Base-by-base conservation (phyloP, 306 rosid genomes). In the Malus sylvestris region DNA sequence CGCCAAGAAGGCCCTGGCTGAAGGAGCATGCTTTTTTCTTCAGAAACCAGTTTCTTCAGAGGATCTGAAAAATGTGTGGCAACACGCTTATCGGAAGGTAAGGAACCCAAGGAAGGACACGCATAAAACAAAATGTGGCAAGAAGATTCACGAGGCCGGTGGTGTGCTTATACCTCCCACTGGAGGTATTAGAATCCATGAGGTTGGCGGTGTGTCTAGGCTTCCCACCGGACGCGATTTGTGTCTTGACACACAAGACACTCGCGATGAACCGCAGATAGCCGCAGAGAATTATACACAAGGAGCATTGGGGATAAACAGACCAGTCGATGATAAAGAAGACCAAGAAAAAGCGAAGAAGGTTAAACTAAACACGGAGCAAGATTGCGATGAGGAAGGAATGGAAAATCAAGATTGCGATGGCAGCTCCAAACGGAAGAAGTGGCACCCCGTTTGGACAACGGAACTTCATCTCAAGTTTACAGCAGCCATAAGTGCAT, bases 1-100 rank as follows among this genome's bases (percentile, higher is more conserved):
- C 27, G 84, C 80, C 14, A 4, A 4, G n/a, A 79, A 30, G 70
- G 85, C 86, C 42, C 52, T 83, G 14, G 68, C 72, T 4, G 55
- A 32, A 80, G 85, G 87, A 49, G 81, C 75, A 30, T 70, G 85
- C 66, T 80, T 73, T 77, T 70, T 87, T 73, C 82, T 87, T 29
- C 13, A 76, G 79, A 90, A 87, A 64, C 96, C 93, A 57, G 59
- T 90, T 70, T 33, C 29, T 16, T 29, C 49, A 61, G 71, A 76
- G 6, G 84, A 87, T 77, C 81, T 88, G 44, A 83, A 82, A 85
- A 67, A 30, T 15, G 27, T 82, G 38, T 87, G 91, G 91, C 85
- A 77, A 57, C 80, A 88, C 1, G 78, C 57, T 52, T 85, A 73
- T 68, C 30, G 53, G 71, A 49, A 81, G 68, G 69, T 11, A 51